Percentiles rank a stretch among this genome's conserved stretches.
These are phyloP conservation scores for Panus rudis DNA, from an alignment of 768 basidiomycete species.

Conservation along the genomic window DNA sequence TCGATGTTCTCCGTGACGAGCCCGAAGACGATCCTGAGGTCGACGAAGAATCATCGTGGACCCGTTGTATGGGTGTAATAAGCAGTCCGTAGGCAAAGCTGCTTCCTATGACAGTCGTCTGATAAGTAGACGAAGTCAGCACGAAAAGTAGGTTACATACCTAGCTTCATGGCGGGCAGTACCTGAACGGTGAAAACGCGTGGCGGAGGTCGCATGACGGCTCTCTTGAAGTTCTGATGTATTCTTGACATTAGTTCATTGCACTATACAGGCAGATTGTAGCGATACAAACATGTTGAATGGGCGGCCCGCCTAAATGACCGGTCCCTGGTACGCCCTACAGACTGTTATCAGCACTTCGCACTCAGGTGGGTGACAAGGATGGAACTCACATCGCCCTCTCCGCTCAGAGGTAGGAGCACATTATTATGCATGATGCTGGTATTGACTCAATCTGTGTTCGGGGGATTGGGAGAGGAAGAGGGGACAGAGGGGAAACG, in stretches of 20 bases:
- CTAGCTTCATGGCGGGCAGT: conserved; percentile 50
- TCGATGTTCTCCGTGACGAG: conserved; percentile 8
- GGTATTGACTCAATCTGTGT: too few species aligned
- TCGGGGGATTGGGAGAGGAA: too few species aligned
- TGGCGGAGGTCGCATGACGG: conserved; percentile 54
- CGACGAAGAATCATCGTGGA: conserved; percentile 7
- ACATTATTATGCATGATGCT: too few species aligned
- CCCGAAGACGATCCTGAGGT: too few species aligned
- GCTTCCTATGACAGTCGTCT: conserved; percentile 37
- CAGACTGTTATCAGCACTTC: too few species aligned
- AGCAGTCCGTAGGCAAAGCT: conserved; percentile 57
- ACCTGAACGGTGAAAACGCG: conserved; percentile 51
- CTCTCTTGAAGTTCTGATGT: conserved; percentile 50
- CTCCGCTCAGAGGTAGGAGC: too few species aligned
- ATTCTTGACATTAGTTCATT: not conserved
- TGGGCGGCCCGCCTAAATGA: conserved; percentile 2
- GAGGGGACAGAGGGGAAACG: too few species aligned
- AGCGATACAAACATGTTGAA: conserved; percentile 5
- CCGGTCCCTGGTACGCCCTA: conserved; percentile 5
- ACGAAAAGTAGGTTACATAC: conserved; percentile 11
- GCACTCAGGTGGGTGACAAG: too few species aligned
- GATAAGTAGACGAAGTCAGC: not conserved
- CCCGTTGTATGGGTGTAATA: conserved; percentile 40
- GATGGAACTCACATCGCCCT: too few species aligned
- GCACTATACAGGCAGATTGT: too few species aligned